These are phyloP conservation scores for Ustilago lituana DNA, from an alignment of 1,284 basidiomycete genomes.

Conservation along the genomic window DNA sequence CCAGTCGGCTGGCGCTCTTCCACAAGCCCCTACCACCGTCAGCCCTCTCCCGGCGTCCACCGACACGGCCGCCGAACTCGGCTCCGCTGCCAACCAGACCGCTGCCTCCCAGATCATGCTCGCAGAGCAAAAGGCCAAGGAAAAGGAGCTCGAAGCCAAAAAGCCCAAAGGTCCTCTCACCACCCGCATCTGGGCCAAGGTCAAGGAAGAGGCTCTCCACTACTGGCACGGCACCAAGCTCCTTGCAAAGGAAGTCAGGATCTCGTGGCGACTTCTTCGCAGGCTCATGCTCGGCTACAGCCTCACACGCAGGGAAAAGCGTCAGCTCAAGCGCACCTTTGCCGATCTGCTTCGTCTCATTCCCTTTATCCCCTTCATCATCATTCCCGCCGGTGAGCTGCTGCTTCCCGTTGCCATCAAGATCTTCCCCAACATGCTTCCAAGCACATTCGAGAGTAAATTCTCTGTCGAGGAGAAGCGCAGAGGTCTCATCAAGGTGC, in stretches of 20 bases:
- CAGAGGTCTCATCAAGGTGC: conserved; percentile 90
- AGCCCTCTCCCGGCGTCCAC: conserved; percentile 37
- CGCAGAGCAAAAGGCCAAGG: conserved; percentile 46
- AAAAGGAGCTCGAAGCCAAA: conserved; percentile 41
- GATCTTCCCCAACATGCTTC: conserved; percentile 98
- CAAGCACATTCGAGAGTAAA: conserved; percentile 97
- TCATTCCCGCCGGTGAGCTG: conserved; percentile 98
- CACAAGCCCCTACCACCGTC: conserved; percentile 36
- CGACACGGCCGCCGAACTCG: conserved; percentile 49
- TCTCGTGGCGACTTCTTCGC: conserved; percentile 86
- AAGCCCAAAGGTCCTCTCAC: conserved; percentile 40
- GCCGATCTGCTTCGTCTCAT: conserved; percentile 90
- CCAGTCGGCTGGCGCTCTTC: conserved; percentile 43
- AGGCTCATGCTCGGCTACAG: conserved; percentile 91
- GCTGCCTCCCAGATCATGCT: conserved; percentile 47
- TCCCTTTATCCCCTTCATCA: conserved; percentile 92
- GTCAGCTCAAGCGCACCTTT: conserved; percentile 93
- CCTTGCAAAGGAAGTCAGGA: conserved; percentile 91
- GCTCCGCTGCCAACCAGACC: conserved; percentile 50
- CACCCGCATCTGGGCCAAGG: conserved; percentile 78
- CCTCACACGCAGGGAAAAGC: conserved; percentile 88
- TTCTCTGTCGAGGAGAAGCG: conserved; percentile 88
- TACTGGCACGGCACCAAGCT: conserved; percentile 98
- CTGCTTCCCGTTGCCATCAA: conserved; percentile 96
- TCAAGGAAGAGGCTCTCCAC: conserved; percentile 94